These are phyloP conservation scores for Nemania bipapillata DNA, from an alignment of 2,329 filamentous ascomycete species.

Conservation along the genomic window DNA sequence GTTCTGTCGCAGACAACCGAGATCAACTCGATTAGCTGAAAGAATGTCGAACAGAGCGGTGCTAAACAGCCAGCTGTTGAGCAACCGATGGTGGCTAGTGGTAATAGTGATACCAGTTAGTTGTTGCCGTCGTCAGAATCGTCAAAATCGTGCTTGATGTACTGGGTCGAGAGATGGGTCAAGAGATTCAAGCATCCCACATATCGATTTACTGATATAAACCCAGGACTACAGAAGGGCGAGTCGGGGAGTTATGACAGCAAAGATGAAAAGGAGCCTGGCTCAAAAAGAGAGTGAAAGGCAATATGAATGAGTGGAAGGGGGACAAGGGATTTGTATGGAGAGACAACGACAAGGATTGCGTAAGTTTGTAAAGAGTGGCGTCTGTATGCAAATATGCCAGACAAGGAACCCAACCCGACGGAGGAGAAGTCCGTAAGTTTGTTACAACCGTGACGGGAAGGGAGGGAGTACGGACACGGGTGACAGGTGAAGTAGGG, in stretches of 20 bases:
- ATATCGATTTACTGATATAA: constrained; percentile 3
- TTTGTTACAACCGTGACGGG: constrained; percentile 21
- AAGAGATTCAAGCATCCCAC: constrained; percentile 17
- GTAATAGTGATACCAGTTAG: not conserved
- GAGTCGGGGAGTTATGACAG: constrained; percentile 9
- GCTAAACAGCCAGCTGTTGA: constrained; percentile 45
- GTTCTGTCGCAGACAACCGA: constrained; percentile 31
- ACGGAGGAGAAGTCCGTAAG: constrained; percentile 21
- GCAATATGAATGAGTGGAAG: constrained; percentile 15
- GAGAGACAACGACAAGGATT: constrained; percentile 24
- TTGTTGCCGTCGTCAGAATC: not conserved
- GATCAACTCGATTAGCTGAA: constrained; percentile 43
- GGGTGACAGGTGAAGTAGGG: constrained; percentile 12
- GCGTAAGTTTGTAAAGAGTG: constrained; percentile 23
- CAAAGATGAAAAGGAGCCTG: constrained; percentile 2
- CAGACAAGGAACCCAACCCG: constrained; percentile 19
- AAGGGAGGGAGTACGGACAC: constrained; percentile 8
- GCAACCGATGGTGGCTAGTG: constrained; percentile 12
- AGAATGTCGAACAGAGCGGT: constrained; percentile 37
- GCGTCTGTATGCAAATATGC: constrained; percentile 25
- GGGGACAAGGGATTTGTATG: constrained; percentile 33
- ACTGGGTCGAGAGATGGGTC: constrained; percentile 5
- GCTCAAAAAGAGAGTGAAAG: constrained; percentile 24
- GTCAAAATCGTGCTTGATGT: constrained; percentile 13
- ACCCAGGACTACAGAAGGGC: not conserved